These are phyloP conservation scores for Trichosporon sp. DNA, from an alignment of 1,284 basidiomycete genomes.

Conservation along the genomic window DNA sequence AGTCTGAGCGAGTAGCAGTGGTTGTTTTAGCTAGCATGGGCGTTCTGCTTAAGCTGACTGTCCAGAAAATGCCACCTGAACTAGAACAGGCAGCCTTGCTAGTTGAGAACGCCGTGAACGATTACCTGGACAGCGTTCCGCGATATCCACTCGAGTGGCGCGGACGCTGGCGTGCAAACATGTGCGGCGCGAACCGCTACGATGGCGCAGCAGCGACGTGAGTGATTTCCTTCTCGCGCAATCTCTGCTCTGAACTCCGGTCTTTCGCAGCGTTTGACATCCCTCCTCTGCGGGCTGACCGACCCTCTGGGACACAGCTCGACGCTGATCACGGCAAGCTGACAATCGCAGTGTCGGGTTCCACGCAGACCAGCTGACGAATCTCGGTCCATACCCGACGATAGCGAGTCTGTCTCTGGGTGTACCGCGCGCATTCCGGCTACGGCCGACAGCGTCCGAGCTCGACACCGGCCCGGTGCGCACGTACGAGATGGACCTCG, in stretches of 20 bases:
- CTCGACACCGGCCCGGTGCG: constrained; percentile 54
- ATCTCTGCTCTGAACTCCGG: no score
- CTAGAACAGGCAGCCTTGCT: constrained; percentile 76
- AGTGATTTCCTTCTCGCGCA: constrained; percentile 5
- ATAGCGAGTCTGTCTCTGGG: constrained; percentile 92
- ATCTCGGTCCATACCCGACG: constrained; percentile 84
- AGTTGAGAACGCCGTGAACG: constrained; percentile 72
- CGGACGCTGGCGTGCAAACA: constrained; percentile 76
- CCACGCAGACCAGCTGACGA: constrained; percentile 65
- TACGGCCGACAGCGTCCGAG: constrained; percentile 52
- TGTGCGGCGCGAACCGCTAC: constrained; percentile 87
- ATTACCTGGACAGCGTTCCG: constrained; percentile 60
- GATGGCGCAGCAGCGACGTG: constrained; percentile 65
- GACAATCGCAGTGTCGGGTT: constrained; percentile 62
- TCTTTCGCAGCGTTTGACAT: no score
- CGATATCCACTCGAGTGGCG: constrained; percentile 71
- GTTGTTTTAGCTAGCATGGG: neutral
- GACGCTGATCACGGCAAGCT: neutral
- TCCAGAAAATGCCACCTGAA: constrained; percentile 1
- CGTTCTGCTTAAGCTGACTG: neutral
- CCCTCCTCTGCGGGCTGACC: no score
- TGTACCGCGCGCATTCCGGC: constrained; percentile 66
- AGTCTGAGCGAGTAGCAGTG: neutral
- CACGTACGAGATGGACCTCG: constrained; percentile 76
- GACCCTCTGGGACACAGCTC: no score